Evolutionary conservation across 345 rosid genomes (phyloP).

Genomic region (Eucalyptus albens): DNA sequence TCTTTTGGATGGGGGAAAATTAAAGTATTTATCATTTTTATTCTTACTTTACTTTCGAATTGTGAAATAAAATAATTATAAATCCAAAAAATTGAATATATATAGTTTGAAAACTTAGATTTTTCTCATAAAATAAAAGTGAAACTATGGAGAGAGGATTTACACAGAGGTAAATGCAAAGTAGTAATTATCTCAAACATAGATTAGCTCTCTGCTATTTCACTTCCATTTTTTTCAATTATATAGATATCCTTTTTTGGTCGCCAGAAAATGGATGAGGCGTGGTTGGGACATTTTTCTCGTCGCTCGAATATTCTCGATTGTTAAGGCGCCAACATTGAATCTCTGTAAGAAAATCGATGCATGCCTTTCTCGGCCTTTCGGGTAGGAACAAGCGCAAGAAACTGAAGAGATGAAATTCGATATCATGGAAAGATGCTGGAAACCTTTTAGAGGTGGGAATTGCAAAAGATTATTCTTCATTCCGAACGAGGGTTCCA

Average conservation of each 20-base stretch:
- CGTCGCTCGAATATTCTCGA: background rate
- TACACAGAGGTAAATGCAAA: background rate
- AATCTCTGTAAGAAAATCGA: background rate
- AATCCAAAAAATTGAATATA: background rate
- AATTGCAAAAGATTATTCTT: background rate
- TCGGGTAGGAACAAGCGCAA: background rate
- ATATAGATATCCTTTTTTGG: background rate
- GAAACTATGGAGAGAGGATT: background rate
- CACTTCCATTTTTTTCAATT: background rate
- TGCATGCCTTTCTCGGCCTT: background rate
- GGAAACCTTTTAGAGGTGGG: background rate
- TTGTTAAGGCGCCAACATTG: background rate
- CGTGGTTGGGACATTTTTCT: background rate
- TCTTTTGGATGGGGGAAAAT: background rate
- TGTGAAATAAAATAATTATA: background rate
- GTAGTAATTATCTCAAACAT: background rate
- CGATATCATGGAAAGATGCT: background rate
- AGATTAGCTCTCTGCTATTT: background rate
- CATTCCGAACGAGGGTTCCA: background rate
- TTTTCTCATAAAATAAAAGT: background rate
- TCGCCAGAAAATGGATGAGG: background rate
- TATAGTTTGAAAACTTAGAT: background rate
- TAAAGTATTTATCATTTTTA: background rate
- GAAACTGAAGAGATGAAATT: background rate
- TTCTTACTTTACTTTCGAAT: background rate